phyloP scores from a whole-genome alignment of 2,329 filamentous ascomycete genomes.

The Colletotrichum brevisporum region DNA sequence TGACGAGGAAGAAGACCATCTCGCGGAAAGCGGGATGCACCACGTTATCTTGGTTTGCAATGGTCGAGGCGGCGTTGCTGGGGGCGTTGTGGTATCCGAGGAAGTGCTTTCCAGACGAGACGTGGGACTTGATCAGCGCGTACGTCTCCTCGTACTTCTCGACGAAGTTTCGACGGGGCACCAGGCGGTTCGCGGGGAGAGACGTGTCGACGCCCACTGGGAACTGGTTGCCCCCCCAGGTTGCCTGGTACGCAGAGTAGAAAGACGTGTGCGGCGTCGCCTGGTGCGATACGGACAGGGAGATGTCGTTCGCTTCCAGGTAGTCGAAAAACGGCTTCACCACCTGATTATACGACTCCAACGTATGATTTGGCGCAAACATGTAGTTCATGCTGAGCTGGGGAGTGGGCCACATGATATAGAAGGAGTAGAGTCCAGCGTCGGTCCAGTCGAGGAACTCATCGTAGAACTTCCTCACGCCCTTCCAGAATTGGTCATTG shows the following conservation, averaged over 20 bases:
- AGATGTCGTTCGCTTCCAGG: constrained; percentile 1
- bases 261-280: constrained; percentile 14
- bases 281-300: background rate
- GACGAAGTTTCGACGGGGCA: constrained; percentile 42
- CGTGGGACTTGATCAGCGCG: constrained; percentile 52
- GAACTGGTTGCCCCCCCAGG: constrained; percentile 39
- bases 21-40: constrained; percentile 23
- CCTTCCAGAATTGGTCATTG: constrained; percentile 46
- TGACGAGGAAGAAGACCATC: constrained; percentile 17
- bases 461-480: constrained; percentile 46
- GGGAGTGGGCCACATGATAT: background rate
- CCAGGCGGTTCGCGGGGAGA: constrained; percentile 38
- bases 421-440: constrained; percentile 50
- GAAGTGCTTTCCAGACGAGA: constrained; percentile 47
- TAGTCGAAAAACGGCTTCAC: constrained; percentile 26
- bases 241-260: constrained; percentile 22
- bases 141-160: constrained; percentile 50
- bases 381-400: constrained; percentile 2
- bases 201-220: constrained; percentile 15
- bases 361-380: constrained; percentile 29
- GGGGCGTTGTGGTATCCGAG: constrained; percentile 41
- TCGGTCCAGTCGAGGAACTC: constrained; percentile 52
- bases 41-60: constrained; percentile 15
- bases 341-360: constrained; percentile 14
- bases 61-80: background rate